Evolutionary conservation across 31 red algal species (phyloP), one percentile per base, ranked within the genome.

Genomic region (Odonthalia washingtoniensis): DNA sequence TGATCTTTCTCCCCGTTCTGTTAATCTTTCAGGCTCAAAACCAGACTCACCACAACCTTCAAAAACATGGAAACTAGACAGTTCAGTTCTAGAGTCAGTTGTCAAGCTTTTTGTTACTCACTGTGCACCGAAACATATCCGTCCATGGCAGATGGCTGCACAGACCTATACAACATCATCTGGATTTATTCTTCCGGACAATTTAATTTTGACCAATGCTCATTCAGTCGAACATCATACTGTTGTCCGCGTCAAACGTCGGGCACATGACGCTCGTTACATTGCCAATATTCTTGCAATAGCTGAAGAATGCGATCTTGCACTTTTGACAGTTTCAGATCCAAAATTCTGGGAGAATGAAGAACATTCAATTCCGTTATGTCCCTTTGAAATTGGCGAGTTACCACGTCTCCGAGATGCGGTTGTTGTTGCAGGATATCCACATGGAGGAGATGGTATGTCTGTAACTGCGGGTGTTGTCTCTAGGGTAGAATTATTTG

Each of bases 251-350:
- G 92, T 98, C 49, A 95, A 98, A 81, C 91, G 90, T 65, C 91
- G 97, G 28, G 91, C 83, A 38, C 72, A 81, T 17, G 92, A 94
- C 42, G 77, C 70, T 46, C 96, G 96, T 76, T 89, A 90, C 60
- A 80, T 88, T 43, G 93, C 93, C 2, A 35, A 79, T 0, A 89
- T 99, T 4, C 74, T 95, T 26, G 82, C 90, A 0, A 86, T 94
- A 16, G 95, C 87, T 35, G 83, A 97, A 43, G 98, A 99, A 79
- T 99, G 98, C 83, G 98, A 99, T 80, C 52, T 97, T 17, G 98
- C 98, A 99, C 40, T 65, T 84, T n/a, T 72, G 42, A 28, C n/a
- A n/a, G n/a, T n/a, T n/a, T n/a, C n/a, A n/a, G n/a, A n/a, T 97
- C n/a, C n/a, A n/a, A n/a, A n/a, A n/a, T n/a, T n/a, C n/a, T n/a